phyloP scores from a whole-genome alignment of 192 early-diverging fungal species.

The Gonapodya sp. region DNA sequence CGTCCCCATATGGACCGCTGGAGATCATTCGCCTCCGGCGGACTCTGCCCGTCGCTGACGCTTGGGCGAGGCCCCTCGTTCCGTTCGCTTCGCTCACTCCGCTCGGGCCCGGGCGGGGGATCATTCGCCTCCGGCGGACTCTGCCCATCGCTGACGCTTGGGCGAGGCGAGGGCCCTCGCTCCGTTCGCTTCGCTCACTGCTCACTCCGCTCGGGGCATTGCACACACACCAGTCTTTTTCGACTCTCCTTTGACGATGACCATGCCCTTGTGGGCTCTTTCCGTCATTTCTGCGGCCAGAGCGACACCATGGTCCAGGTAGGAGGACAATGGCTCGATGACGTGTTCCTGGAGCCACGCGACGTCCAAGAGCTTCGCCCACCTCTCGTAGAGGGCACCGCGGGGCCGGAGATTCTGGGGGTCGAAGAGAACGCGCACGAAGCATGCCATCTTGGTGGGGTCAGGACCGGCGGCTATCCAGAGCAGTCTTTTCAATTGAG shows the following conservation, averaged over 20 bases:
- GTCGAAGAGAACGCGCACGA: neutral
- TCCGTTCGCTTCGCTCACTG: neutral
- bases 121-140: too few species aligned
- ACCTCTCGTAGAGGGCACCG: neutral
- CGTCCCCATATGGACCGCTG: too few species aligned
- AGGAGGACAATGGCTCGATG: neutral
- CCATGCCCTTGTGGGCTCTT: neutral
- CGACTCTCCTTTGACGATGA: neutral
- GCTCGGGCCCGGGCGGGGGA: too few species aligned
- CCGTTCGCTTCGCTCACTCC: too few species aligned
- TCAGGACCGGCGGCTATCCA: neutral
- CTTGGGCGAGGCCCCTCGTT: too few species aligned
- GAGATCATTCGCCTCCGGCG: too few species aligned
- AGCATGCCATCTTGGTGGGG: neutral
- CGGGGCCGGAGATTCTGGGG: neutral
- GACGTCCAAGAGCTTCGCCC: neutral
- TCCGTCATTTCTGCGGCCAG: neutral
- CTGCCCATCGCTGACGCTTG: too few species aligned
- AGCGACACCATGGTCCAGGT: neutral
- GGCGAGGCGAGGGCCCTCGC: too few species aligned
- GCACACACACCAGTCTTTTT: neutral
- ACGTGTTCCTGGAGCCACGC: neutral
- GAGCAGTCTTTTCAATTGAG: neutral
- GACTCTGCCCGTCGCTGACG: too few species aligned
- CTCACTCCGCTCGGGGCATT: too few species aligned